Conservation (phyloP, 2,329 filamentous ascomycete genomes). For the Lecanicillium sp. region DNA sequence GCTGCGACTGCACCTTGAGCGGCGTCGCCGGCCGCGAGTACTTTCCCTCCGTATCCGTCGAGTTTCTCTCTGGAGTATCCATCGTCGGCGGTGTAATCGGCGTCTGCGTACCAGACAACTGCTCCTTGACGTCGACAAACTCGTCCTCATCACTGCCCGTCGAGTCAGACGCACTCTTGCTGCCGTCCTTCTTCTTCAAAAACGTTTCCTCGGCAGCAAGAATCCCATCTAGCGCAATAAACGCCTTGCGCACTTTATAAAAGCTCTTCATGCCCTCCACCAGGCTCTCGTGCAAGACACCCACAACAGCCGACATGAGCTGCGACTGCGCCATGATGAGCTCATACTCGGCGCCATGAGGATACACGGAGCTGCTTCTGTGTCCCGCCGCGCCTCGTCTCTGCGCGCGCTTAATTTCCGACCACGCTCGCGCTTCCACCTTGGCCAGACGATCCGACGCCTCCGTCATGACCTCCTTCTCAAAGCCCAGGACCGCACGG, state of each 20-base stretch:
- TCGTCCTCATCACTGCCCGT: conserved; percentile 26
- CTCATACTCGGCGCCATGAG: conserved; percentile 77
- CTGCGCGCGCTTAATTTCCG: conserved; percentile 68
- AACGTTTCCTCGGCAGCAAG: conserved; percentile 61
- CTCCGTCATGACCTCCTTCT: conserved; percentile 83
- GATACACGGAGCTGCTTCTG: conserved; percentile 50
- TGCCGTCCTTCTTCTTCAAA: conserved; percentile 17
- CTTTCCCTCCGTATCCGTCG: conserved; percentile 35
- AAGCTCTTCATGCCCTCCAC: conserved; percentile 88
- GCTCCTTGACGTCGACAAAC: conserved; percentile 50
- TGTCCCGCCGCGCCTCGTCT: conserved; percentile 39
- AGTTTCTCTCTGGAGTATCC: conserved; percentile 16
- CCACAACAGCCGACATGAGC: conserved; percentile 81
- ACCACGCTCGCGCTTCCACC: conserved; percentile 68
- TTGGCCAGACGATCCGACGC: conserved; percentile 63
- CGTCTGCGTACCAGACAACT: conserved; percentile 32
- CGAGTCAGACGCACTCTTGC: conserved; percentile 4
- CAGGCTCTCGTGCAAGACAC: conserved; percentile 83
- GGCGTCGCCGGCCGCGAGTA: conserved; percentile 7
- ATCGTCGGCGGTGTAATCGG: conserved; percentile 18
- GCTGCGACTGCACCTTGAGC: conserved; percentile 1
- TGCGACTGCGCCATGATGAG: conserved; percentile 79
- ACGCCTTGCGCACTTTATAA: conserved; percentile 86
- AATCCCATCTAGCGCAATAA: conserved; percentile 70
- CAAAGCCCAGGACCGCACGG: conserved; percentile 78